A percentile compares a stretch with the other conserved stretches of the same genome.
Evolutionary conservation across 768 basidiomycete species (phyloP).

Genomic region (Hypholoma fasciculare): DNA sequence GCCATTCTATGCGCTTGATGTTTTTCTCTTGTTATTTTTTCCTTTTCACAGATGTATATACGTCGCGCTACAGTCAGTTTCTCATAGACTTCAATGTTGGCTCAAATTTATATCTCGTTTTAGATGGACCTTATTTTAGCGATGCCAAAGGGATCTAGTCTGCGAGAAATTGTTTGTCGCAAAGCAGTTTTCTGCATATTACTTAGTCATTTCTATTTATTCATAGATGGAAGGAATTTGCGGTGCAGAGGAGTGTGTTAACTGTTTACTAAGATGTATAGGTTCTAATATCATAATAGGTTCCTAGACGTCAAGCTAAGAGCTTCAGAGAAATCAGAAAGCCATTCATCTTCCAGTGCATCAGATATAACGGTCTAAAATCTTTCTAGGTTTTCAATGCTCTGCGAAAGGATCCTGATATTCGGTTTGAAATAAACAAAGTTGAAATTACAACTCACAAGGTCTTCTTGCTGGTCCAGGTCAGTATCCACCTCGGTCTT

Average conservation of each 20-base stretch:
- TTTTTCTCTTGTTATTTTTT: neutral
- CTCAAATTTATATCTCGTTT: neutral
- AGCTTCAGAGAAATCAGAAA: slow-evolving; percentile 72
- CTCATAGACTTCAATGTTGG: neutral
- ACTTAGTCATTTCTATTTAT: neutral
- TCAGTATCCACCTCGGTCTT: slow-evolving; percentile 22
- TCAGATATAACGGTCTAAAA: neutral
- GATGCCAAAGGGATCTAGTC: slow-evolving; percentile 50
- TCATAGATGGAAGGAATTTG: slow-evolving; percentile 65
- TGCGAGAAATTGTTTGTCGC: slow-evolving; percentile 67
- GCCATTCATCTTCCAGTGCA: neutral
- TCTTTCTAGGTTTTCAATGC: slow-evolving; percentile 55
- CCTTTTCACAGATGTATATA: slow-evolving; percentile 62
- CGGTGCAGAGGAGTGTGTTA: slow-evolving; percentile 60
- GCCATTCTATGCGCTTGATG: neutral
- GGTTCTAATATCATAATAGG: slow-evolving; percentile 32
- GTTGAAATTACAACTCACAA: slow-evolving; percentile 75
- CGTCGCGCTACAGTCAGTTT: slow-evolving; percentile 60
- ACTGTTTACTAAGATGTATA: neutral
- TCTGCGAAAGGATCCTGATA: slow-evolving; percentile 70
- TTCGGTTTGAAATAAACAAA: slow-evolving; percentile 75
- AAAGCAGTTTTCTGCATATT: neutral
- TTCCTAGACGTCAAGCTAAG: slow-evolving; percentile 70
- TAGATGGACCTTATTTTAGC: slow-evolving; percentile 72
- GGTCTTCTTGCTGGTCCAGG: slow-evolving; percentile 79